Evolutionary conservation across 2,329 filamentous ascomycete genomes (phyloP).

Genomic region (Diaporthe sp.): DNA sequence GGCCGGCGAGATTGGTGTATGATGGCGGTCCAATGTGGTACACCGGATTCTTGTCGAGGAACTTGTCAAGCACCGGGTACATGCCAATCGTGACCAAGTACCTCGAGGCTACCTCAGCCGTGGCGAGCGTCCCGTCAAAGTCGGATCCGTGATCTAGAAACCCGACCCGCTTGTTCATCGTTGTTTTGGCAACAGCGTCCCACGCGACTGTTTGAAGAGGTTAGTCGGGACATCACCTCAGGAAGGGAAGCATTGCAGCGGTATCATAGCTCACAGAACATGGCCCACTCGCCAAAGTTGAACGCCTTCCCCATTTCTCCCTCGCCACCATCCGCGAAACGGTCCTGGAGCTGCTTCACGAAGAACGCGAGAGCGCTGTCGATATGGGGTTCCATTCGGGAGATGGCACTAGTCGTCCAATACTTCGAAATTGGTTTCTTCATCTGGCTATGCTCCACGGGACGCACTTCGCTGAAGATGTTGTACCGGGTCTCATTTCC

Average conservation of each 20-base stretch:
- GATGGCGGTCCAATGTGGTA: constrained; percentile 45
- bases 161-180: constrained; percentile 50
- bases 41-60: constrained; percentile 49
- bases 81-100: constrained; percentile 38
- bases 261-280: constrained; percentile 11
- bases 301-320: constrained; percentile 7
- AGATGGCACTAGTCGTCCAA: constrained; percentile 26
- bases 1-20: constrained; percentile 43
- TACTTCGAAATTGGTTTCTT: constrained; percentile 29
- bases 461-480: constrained; percentile 29
- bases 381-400: constrained; percentile 27
- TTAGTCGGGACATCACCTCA: neutral
- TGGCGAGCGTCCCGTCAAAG: constrained; percentile 53
- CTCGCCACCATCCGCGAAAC: neutral
- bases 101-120: constrained; percentile 39
- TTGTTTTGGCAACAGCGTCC: constrained; percentile 27
- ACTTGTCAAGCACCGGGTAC: constrained; percentile 45
- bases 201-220: neutral
- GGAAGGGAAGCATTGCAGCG: too few relatives aligned
- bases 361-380: constrained; percentile 23
- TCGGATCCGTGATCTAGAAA: constrained; percentile 47
- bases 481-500: constrained; percentile 10
- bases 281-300: constrained; percentile 29
- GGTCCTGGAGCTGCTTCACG: constrained; percentile 25
- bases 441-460: constrained; percentile 13